phyloP scores from a whole-genome alignment of 768 basidiomycete species.

The Epithele typhae region DNA sequence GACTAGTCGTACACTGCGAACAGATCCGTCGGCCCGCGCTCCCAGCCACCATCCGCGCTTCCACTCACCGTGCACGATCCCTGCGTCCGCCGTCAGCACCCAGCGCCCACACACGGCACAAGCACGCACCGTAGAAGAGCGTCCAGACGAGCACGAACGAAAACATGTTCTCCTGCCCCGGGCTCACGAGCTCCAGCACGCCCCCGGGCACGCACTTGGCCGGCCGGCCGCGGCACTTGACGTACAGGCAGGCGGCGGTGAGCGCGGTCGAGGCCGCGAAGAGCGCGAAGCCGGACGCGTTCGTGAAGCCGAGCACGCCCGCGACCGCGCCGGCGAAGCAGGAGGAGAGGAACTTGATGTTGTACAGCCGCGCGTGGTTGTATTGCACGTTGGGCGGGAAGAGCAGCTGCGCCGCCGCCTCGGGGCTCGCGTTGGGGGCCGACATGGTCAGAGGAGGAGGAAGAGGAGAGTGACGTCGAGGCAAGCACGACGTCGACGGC shows the following conservation, averaged over 20 bases:
- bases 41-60: constrained; percentile 1
- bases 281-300: constrained; percentile 76
- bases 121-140: constrained; percentile 75
- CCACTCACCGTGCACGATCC: constrained; percentile 38
- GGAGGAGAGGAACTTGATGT: constrained; percentile 75
- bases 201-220: constrained; percentile 61
- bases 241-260: constrained; percentile 60
- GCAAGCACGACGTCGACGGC: too few relatives aligned
- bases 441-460: constrained; percentile 13
- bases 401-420: constrained; percentile 51
- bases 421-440: constrained; percentile 35
- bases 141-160: constrained; percentile 95
- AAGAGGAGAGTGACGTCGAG: too few relatives aligned
- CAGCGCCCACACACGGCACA: background rate
- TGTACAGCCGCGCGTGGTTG: constrained; percentile 53
- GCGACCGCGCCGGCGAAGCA: constrained; percentile 87
- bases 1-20: constrained; percentile 37
- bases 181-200: constrained; percentile 64
- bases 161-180: constrained; percentile 87
- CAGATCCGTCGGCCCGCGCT: background rate
- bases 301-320: constrained; percentile 85
- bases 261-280: constrained; percentile 67
- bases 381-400: constrained; percentile 63
- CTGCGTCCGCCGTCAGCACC: constrained; percentile 20
- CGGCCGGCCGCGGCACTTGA: constrained; percentile 71